Conservation (phyloP, 2,329 filamentous ascomycete species). For the Xylariaceae sp. region DNA sequence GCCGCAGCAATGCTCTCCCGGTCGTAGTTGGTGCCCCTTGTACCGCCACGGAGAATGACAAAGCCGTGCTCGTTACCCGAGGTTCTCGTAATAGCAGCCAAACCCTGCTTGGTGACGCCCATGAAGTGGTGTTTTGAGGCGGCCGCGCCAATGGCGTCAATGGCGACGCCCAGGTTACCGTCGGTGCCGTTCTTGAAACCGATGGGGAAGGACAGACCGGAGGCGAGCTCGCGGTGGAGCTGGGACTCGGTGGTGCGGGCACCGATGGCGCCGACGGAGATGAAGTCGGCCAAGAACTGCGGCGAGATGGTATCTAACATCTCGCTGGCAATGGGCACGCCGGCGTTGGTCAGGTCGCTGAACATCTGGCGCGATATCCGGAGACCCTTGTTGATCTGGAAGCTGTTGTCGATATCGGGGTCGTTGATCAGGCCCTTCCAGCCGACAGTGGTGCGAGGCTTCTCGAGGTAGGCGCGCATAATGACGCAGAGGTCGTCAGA, state of each 20-base stretch:
- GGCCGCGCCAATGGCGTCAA: slow-evolving; percentile 89
- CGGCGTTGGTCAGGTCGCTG: slow-evolving; percentile 75
- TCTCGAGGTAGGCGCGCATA: slow-evolving; percentile 98
- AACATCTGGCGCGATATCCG: slow-evolving; percentile 90
- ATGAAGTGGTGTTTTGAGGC: slow-evolving; percentile 93
- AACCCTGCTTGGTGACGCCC: slow-evolving; percentile 94
- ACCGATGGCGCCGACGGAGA: slow-evolving; percentile 92
- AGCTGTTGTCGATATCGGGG: slow-evolving; percentile 93
- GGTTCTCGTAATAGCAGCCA: slow-evolving; percentile 91
- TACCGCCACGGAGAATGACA: slow-evolving; percentile 89
- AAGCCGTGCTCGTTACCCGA: slow-evolving; percentile 95
- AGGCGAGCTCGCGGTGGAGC: slow-evolving; percentile 91
- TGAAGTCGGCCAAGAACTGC: slow-evolving; percentile 93
- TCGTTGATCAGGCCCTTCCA: slow-evolving; percentile 99
- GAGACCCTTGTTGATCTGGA: slow-evolving; percentile 98
- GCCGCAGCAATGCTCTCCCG: slow-evolving; percentile 72
- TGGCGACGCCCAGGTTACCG: slow-evolving; percentile 81
- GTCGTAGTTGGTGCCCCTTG: slow-evolving; percentile 90
- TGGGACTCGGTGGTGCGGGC: slow-evolving; percentile 95
- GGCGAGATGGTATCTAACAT: slow-evolving; percentile 99
- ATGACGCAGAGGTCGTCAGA: slow-evolving; percentile 81
- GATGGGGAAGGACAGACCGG: slow-evolving; percentile 92
- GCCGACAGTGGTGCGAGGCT: slow-evolving; percentile 94
- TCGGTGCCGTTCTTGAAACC: slow-evolving; percentile 99
- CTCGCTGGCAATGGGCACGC: slow-evolving; percentile 94